Evolutionary conservation across 2,329 filamentous ascomycete species (phyloP), one percentile per base, ranked within the genome.

Genomic region (Colletotrichum sojae): DNA sequence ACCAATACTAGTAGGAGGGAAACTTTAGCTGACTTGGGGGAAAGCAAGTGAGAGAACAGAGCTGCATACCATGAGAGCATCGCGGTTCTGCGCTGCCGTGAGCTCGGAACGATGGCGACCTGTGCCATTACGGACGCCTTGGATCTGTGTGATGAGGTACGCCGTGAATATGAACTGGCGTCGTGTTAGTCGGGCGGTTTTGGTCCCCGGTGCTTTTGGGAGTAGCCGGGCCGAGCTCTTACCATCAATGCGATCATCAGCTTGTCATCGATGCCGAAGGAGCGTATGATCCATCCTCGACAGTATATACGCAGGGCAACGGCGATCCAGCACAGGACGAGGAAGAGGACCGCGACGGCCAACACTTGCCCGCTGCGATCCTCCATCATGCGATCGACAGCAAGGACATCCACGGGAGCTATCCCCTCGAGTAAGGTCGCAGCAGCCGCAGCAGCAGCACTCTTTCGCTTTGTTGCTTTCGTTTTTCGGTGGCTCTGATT

Each of bases 261-360:
- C 73, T 74, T 80, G 71, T 80, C 79, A 55, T 80, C 78, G 0
- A 73, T 25, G 2, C 71, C 73, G 54, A 80, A 79, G 0, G 76
- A 73, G 64, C 78, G 79, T 55, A 77, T 73, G 3, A 80, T 71
- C 67, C 74, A 75, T 6, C 67, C 76, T 40, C 78, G 77, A 15
- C 76, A 78, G 63, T 80, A 80, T 4, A 76, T 65, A 10, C 78
- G 76, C 6, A 79, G 69, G 3, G 69, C 22, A 1, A 75, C 76
- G 6, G 78, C 72, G 52, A 79, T 74, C 13, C 78, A 76, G 6
- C 76, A 76, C 9, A 83, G 52, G 5, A 78, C 63, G 16, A 83
- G 48, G 53, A 84, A 81, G 4, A 77, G 71, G 59, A 73, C 73
- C 20, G 69, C 69, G 55, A 78, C 71, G 5, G 70, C 77, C 54